Evolutionary conservation across 768 basidiomycete species (phyloP).

Genomic region (Amanita fuliginea): DNA sequence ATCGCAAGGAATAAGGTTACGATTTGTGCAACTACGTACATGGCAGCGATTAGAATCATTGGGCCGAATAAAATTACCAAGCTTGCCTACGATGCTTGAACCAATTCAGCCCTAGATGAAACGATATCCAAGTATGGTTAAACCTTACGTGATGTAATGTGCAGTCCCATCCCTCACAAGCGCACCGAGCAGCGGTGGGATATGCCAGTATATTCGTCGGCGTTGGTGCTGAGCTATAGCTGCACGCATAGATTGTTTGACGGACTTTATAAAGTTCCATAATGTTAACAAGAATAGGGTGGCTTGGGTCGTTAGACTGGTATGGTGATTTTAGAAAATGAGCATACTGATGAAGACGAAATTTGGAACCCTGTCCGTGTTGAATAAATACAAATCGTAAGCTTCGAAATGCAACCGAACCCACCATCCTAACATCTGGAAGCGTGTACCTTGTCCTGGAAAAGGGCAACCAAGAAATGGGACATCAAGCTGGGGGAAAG

Average conservation of each 20-base stretch:
- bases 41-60: not conserved
- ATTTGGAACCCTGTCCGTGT: not conserved
- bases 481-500: not conserved
- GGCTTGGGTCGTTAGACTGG: not conserved
- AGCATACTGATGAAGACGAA: not conserved
- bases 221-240: too few relatives aligned
- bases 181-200: not conserved
- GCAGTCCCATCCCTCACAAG: not conserved
- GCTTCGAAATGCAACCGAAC: not conserved
- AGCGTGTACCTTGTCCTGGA: not conserved
- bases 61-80: not conserved
- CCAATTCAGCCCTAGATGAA: not conserved
- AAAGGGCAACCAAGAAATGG: not conserved
- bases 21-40: not conserved
- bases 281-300: not conserved
- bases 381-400: not conserved
- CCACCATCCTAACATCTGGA: not conserved
- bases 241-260: not conserved
- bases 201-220: not conserved
- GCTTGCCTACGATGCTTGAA: not conserved
- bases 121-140: not conserved
- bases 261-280: not conserved
- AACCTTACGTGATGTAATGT: not conserved
- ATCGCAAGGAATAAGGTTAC: not conserved
- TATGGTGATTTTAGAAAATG: too few relatives aligned